Evolutionary conservation across 192 early-diverging fungal genomes (phyloP), one percentile per base, ranked within the genome.

Genomic region (Rhizophlyctis rosea): DNA sequence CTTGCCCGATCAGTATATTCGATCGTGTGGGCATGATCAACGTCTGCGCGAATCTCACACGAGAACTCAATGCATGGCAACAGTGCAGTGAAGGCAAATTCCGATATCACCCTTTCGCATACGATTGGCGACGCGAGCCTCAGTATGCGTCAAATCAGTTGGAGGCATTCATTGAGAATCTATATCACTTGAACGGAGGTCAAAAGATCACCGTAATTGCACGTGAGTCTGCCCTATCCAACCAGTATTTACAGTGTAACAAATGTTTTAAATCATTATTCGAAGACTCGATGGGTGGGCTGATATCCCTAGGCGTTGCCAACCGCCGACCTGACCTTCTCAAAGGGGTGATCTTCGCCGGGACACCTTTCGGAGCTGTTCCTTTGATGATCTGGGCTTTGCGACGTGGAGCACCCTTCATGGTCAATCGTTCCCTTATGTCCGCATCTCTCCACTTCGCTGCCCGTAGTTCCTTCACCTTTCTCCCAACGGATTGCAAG

Each of bases 1-100:
- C n/a, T n/a, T n/a, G n/a, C n/a, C n/a, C n/a, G n/a, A 11, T 47
- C 31, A 69, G 68, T 25, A 62, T 72, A 13, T 24, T 72, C 18
- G 70, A 72, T 25, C 57, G 57, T n/a, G 9, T 72, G 3, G 70
- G 70, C 1, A 62, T 63, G 23, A 57, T 72, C 58, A 72, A 72
- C 58, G 57, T 72, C 25, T 72, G 70, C 28, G 57, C 39, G 13
- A 64, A 72, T 47, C 63, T 72, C 3, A 24, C 54, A 5, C 58
- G 53, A 7, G 70, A 65, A 35, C 39, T 72, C 44, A 39, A 13
- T 1, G 35, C 35, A 23, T 52, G 49, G 28, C 57, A 64, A 44
- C 34, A 11, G 23, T 67, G 70, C 52, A 66, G 60, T 23, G 47
- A 59, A 2, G 64, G 64, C 23, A 30, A 21, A 31, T 57, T 72